Evolutionary conservation across 1,139 yeast genomes (phyloP).

Genomic region (Nakaseomyces nivariensis): DNA sequence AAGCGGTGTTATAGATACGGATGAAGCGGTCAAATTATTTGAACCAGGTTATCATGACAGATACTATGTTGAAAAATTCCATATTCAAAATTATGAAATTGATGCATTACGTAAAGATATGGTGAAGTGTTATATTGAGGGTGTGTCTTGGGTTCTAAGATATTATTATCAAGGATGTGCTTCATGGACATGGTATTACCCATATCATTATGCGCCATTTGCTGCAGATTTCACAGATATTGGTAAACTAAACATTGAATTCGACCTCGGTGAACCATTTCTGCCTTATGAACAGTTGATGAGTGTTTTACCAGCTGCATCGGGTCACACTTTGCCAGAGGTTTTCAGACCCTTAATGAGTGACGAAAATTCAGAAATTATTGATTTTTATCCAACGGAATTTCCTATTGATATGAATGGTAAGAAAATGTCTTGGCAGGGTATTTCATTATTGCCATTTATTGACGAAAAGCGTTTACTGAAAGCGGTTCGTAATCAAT

Average conservation of each 20-base stretch:
- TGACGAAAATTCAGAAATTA: slow-evolving; percentile 67
- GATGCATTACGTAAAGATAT: slow-evolving; percentile 48
- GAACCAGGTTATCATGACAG: slow-evolving; percentile 82
- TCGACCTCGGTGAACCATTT: slow-evolving; percentile 71
- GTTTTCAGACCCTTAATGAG: slow-evolving; percentile 80
- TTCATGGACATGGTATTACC: slow-evolving; percentile 97
- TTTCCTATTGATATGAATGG: slow-evolving; percentile 94
- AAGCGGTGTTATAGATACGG: slow-evolving; percentile 32
- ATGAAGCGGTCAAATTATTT: slow-evolving; percentile 61
- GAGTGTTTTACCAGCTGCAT: slow-evolving; percentile 96
- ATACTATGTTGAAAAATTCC: slow-evolving; percentile 71
- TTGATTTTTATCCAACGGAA: slow-evolving; percentile 84
- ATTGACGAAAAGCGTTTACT: slow-evolving; percentile 75
- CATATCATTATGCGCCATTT: slow-evolving; percentile 96
- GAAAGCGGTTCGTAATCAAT: slow-evolving; percentile 54
- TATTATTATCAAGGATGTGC: slow-evolving; percentile 98
- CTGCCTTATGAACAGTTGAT: slow-evolving; percentile 91
- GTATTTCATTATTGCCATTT: slow-evolving; percentile 81
- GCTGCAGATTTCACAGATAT: slow-evolving; percentile 74
- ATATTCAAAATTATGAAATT: slow-evolving; percentile 45
- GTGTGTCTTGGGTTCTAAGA: slow-evolving; percentile 87
- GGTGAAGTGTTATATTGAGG: slow-evolving; percentile 74
- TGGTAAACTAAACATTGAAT: slow-evolving; percentile 48
- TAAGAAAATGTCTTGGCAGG: slow-evolving; percentile 91
- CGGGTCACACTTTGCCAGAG: slow-evolving; percentile 82